phyloP scores from a whole-genome alignment of 352 stramenopile genomes.

The Proteromonas lacertae region DNA sequence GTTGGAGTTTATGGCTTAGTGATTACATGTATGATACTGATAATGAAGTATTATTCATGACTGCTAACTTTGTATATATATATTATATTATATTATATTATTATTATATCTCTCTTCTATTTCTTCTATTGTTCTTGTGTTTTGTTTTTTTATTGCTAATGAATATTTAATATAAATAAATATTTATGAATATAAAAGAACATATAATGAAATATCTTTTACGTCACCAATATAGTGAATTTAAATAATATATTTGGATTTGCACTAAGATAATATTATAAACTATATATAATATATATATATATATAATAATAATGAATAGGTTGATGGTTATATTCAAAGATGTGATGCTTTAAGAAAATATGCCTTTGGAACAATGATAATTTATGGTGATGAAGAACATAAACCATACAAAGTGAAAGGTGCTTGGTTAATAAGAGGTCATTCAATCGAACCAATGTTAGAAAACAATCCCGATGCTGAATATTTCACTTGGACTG shows the following conservation, averaged over 20 bases:
- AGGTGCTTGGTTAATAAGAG: conserved; percentile 44
- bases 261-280: too few relatives aligned
- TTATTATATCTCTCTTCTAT: too few relatives aligned
- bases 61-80: conserved; percentile 49
- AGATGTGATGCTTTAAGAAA: conserved; percentile 48
- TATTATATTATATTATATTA: conserved; percentile 11
- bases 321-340: conserved; percentile 45
- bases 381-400: conserved; percentile 10
- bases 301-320: too few relatives aligned
- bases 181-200: too few relatives aligned
- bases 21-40: conserved; percentile 69
- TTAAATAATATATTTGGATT: too few relatives aligned
- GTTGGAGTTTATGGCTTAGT: conserved; percentile 49
- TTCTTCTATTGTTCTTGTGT: not conserved
- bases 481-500: conserved; percentile 59
- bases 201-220: too few relatives aligned
- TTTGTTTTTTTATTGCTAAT: too few relatives aligned
- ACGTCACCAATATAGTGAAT: too few relatives aligned
- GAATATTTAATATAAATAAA: too few relatives aligned
- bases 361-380: conserved; percentile 21
- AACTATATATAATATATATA: too few relatives aligned
- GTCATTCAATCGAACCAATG: conserved; percentile 38
- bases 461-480: conserved; percentile 49
- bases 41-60: conserved; percentile 64
- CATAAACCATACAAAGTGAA: conserved; percentile 33